Evolutionary conservation across 225 moss, liverwort and hornwort genomes (phyloP), one percentile per base, ranked within the genome.

Genomic region (Antitrichia curtipendula): DNA sequence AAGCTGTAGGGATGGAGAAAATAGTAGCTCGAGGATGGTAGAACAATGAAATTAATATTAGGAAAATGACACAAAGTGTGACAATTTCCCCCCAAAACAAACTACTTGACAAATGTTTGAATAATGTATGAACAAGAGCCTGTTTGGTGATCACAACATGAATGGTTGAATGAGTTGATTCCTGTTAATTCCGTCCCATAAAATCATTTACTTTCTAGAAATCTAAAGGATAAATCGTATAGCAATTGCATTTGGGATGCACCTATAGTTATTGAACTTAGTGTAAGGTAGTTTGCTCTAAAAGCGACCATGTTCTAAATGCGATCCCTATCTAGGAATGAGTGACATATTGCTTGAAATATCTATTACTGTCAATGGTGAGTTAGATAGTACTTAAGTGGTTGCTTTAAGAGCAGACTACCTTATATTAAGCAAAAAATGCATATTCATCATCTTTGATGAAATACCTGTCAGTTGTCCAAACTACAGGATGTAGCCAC

Each of bases 401-500:
- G n/a, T n/a, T n/a, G n/a, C n/a, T n/a, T n/a, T n/a, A n/a, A n/a
- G n/a, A n/a, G n/a, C n/a, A n/a, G n/a, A n/a, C n/a, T n/a, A n/a
- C n/a, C n/a, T n/a, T n/a, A 28, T 43, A 21, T 47, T 43, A 32
- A 86, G 77, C 18, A 43, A 68, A 17, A 68, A 60, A 16, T 38
- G 28, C 64, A 68, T 14, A 29, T 45, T 54, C 38, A 54, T 77
- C 8, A 69, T 61, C 34, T 77, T 76, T 12, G 43, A 62, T 79
- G 74, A 62, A 54, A 72, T 58, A 58, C 40, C 32, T 87, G 38
- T 89, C 87, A 92, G 62, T 65, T 31, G 24, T 58, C 53, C 81
- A 77, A 88, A 81, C 28, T 88, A 43, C 84, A 85, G 31, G 86
- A 40, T 80, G 89, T 74, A 58, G 93, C 87, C 84, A 88, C 86